Conservation (phyloP, 129 eudicot genomes). For the Daucus carota region DNA sequence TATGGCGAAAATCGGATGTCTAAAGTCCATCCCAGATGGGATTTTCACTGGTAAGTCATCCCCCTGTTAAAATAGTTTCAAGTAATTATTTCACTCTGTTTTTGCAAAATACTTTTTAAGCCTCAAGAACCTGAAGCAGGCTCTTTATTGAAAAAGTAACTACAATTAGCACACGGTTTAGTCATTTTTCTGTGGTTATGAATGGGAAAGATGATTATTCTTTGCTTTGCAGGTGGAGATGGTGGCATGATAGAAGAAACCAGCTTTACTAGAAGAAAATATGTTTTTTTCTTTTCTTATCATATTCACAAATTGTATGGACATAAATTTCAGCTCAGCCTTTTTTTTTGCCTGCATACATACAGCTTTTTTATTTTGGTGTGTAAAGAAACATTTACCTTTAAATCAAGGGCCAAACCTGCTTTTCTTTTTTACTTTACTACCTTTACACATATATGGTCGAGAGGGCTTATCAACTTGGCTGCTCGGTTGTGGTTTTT, state of each 20-base stretch:
- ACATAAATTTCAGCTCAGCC: neutral
- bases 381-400: constrained; percentile 21
- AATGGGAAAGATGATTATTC: neutral
- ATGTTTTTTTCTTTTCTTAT: constrained; percentile 3
- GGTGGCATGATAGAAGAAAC: constrained; percentile 68
- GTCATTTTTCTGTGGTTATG: neutral
- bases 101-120: no score
- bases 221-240: constrained; percentile 65
- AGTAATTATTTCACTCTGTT: neutral
- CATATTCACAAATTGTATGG: neutral
- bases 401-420: constrained; percentile 10
- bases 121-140: neutral
- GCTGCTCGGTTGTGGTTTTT: no score
- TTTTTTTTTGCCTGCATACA: neutral
- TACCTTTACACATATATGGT: neutral
- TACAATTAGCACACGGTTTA: neutral
- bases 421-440: constrained; percentile 10
- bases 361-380: constrained; percentile 7
- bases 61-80: neutral
- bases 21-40: constrained; percentile 78
- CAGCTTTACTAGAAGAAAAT: constrained; percentile 43
- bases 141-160: neutral
- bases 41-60: constrained; percentile 47
- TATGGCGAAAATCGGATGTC: constrained; percentile 52
- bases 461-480: neutral